Conservation (phyloP, 225 moss, liverwort and hornwort species). For the Straminergon stramineum region DNA sequence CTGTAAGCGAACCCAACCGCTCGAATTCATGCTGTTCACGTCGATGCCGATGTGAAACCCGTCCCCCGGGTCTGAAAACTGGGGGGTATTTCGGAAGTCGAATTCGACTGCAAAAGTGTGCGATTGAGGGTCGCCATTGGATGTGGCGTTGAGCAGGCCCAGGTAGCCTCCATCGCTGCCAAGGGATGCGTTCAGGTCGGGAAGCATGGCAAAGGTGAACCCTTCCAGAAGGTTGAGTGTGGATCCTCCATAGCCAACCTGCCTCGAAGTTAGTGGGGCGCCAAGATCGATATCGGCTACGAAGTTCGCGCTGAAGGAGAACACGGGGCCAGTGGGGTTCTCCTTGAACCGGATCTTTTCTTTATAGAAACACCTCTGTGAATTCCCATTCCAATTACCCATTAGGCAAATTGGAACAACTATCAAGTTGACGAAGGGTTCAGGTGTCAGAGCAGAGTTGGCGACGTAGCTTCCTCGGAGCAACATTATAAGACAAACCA, state of each 20-base stretch:
- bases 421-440: neutral
- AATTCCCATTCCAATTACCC: rapidly evolving
- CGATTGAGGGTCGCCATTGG: neutral
- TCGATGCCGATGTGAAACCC: neutral
- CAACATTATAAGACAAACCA: neutral
- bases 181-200: neutral
- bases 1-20: neutral
- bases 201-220: neutral
- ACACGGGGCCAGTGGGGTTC: neutral
- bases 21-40: neutral
- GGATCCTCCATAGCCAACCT: neutral
- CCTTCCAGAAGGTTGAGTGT: neutral
- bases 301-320: neutral
- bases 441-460: neutral
- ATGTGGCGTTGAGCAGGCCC: neutral
- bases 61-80: neutral
- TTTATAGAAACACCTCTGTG: neutral
- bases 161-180: neutral
- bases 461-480: neutral
- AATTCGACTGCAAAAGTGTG: neutral
- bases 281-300: rapidly evolving
- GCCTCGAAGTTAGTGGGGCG: neutral
- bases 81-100: neutral
- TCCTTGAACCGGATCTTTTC: neutral
- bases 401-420: rapidly evolving